Evolutionary conservation across 225 moss, liverwort and hornwort species (phyloP).

Genomic region (Sphagnum contortum): DNA sequence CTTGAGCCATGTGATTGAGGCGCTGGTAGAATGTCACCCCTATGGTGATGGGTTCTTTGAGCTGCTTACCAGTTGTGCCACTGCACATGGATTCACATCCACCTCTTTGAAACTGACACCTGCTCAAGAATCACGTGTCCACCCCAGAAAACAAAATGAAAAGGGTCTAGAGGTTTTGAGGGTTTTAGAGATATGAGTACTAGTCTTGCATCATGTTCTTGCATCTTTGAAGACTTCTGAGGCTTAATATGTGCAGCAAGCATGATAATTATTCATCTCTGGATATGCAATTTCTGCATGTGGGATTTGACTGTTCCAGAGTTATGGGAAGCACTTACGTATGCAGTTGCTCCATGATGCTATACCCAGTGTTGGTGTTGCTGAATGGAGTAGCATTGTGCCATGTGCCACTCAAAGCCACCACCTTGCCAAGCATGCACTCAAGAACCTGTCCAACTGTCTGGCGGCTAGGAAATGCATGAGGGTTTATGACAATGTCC

Average conservation of each 20-base stretch:
- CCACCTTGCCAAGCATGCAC: conserved; percentile 73
- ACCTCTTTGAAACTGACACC: conserved; percentile 46
- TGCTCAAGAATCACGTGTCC: background rate
- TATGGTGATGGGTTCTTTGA: conserved; percentile 58
- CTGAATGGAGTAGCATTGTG: conserved; percentile 77
- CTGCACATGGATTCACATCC: conserved; percentile 67
- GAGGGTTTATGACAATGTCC: conserved; percentile 91
- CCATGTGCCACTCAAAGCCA: conserved; percentile 51
- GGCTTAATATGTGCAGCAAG: no score
- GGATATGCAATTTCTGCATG: no score
- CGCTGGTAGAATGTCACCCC: conserved; percentile 90
- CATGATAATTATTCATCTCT: no score
- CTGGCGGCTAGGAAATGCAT: conserved; percentile 90
- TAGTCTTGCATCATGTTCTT: no score
- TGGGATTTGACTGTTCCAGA: no score
- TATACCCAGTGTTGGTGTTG: conserved; percentile 38
- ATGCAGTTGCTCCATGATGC: conserved; percentile 34
- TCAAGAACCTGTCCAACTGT: conserved; percentile 89
- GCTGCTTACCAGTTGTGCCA: conserved; percentile 52
- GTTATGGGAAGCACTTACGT: conserved; percentile 32
- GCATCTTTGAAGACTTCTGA: no score
- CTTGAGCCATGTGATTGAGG: conserved; percentile 90
- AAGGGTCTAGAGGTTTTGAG: no score
- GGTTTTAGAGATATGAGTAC: no score
- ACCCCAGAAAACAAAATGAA: no score